A percentile compares a stretch with the other conserved stretches of the same genome.
Conservation (phyloP, 2,329 filamentous ascomycete genomes). For the Nemania sp. region DNA sequence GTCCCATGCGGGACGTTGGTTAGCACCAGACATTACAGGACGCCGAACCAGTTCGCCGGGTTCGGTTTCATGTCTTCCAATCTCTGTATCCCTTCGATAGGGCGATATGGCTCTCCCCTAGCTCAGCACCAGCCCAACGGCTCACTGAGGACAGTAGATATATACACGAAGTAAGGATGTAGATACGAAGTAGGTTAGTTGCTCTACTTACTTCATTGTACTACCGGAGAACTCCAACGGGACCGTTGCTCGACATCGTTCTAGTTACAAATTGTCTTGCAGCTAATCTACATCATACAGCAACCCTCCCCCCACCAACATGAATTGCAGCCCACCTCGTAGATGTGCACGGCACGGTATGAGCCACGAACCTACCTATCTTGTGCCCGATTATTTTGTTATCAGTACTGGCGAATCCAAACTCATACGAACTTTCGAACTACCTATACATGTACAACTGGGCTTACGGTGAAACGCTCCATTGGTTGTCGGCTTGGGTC, state of each 20-base stretch:
- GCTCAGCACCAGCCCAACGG: neutral
- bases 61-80: neutral
- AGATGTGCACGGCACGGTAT: neutral
- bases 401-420: too few species aligned
- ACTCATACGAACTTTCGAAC: too few species aligned
- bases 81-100: neutral
- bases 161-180: too few species aligned
- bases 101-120: neutral
- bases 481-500: neutral
- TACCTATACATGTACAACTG: too few species aligned
- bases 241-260: slow-evolving; percentile 12
- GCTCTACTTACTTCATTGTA: slow-evolving; percentile 1
- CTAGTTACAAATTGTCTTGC: slow-evolving; percentile 6
- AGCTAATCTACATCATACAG: neutral
- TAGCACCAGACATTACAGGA: slow-evolving; percentile 17
- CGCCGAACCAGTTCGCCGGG: slow-evolving; percentile 10
- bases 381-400: too few species aligned
- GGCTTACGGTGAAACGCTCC: too few species aligned
- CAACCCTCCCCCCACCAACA: neutral
- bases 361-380: too few species aligned
- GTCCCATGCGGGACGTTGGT: slow-evolving; percentile 3
- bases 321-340: neutral
- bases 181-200: too few species aligned
- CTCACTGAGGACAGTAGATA: too few species aligned
- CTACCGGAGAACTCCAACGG: slow-evolving; percentile 5